Base-by-base conservation (phyloP, 140 eudicot species). In the Bidens hawaiensis region DNA sequence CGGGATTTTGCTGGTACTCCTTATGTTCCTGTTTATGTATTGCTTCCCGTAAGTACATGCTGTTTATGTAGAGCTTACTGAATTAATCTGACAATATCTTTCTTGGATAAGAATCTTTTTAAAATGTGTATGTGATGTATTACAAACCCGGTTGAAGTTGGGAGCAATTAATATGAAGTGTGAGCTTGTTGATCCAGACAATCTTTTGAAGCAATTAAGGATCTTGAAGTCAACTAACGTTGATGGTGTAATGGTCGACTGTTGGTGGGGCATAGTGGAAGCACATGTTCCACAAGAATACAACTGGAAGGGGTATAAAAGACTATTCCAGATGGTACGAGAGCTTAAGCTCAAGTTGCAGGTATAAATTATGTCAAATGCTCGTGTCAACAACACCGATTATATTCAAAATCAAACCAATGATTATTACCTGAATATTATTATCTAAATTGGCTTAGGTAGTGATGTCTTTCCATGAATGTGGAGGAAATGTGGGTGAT, bases 231-330 rank as follows among this genome's bases (percentile, higher is more conserved):
- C 94, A 16, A 55, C 77, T 19, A 85, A 83, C 55, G 78, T 88
- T 11, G 99, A 94, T 68, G 99, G 99, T 66, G 77, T 94, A 50
- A 82, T 79, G 88, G 85, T 88, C 24, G 85, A 94, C 57, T 85
- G 97, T 68, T 94, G 99, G 99, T 94, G 99, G 99, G 99, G 99
- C 48, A 76, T 88, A 72, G 97, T 94, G 28, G 99, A 94, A 85
- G 95, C 99, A 69, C 95, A 83, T 77, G 84, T 67, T 28, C 99
- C 99, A 4, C 96, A 85, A 63, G 94, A 75, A 67, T 94, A 94
- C 72, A 94, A 94, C 68, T 88, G 99, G 99, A 85, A 76, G 79
- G 99, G 99, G 22, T 94, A 94, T 83, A 85, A 78, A 71, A 75
- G 85, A 66, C 75, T 94, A 23, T 85, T 94, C 55, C 99, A 88